Percentiles rank a stretch among this genome's conserved stretches.
Conservation (phyloP, 83 land plant species). For the Thuja plicata region DNA sequence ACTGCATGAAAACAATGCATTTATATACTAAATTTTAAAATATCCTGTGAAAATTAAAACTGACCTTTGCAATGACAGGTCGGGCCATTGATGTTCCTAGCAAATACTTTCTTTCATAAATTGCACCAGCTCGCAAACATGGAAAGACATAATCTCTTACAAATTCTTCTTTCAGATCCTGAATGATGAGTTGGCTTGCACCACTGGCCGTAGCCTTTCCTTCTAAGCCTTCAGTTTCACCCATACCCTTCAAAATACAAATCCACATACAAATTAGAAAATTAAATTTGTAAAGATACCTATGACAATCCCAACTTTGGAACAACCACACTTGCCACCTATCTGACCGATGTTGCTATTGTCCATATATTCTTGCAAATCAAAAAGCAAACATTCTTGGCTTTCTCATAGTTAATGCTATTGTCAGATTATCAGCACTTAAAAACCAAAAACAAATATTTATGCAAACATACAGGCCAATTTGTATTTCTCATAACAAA, state of each 20-base stretch:
- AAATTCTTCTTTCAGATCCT: constrained; percentile 96
- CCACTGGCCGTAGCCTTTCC: constrained; percentile 96
- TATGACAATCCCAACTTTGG: not conserved
- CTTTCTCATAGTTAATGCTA: not conserved
- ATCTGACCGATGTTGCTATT: not conserved
- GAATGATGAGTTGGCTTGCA: constrained; percentile 85
- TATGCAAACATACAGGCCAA: too few species aligned
- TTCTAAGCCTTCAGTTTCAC: constrained; percentile 89
- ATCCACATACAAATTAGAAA: not conserved
- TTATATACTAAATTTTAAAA: not conserved
- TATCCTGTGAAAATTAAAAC: not conserved
- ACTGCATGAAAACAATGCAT: not conserved
- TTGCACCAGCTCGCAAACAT: constrained; percentile 96
- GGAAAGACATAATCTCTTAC: constrained; percentile 91
- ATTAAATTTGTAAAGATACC: not conserved
- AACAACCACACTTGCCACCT: not conserved
- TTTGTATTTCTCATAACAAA: not conserved
- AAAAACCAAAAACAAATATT: not conserved
- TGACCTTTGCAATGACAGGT: constrained; percentile 98
- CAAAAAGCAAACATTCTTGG: not conserved
- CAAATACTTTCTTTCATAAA: constrained; percentile 95
- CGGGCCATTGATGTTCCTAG: constrained; percentile 99
- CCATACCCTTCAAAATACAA: constrained; percentile 58
- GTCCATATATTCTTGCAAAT: not conserved
- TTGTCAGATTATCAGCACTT: not conserved